Percentiles rank a stretch among this genome's conserved stretches.
These are phyloP conservation scores for Bipolaris zeicola DNA, from an alignment of 2,329 filamentous ascomycete species.

Conservation along the genomic window DNA sequence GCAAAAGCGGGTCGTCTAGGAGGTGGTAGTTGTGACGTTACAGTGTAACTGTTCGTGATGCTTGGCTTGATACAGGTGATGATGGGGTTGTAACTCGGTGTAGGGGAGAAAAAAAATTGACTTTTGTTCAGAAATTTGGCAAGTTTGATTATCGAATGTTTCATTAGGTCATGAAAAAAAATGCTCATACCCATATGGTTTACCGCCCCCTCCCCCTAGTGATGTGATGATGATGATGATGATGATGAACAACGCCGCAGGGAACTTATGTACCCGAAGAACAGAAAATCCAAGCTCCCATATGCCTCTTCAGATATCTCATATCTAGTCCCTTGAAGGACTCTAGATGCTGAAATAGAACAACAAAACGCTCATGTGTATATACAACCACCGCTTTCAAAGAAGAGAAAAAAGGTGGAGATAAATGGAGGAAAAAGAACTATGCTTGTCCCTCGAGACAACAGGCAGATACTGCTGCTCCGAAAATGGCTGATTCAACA, in stretches of 20 bases:
- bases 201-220: neutral
- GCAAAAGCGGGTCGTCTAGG: too few species aligned
- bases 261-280: neutral
- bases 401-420: slow-evolving; percentile 18
- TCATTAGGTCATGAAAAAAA: slow-evolving; percentile 8
- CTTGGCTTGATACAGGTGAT: too few species aligned
- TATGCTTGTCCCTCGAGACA: slow-evolving; percentile 42
- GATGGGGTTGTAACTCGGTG: too few species aligned
- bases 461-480: slow-evolving; percentile 70
- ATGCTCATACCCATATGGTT: neutral
- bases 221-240: too few species aligned
- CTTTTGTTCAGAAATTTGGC: too few species aligned
- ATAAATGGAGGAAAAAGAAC: neutral
- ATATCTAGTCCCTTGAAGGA: neutral
- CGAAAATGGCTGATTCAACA: slow-evolving; percentile 74
- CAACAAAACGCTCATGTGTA: slow-evolving; percentile 5
- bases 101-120: too few species aligned
- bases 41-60: too few species aligned
- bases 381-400: slow-evolving; percentile 14
- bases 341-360: slow-evolving; percentile 6
- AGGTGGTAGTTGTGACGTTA: too few species aligned
- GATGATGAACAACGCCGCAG: neutral
- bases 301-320: slow-evolving; percentile 13
- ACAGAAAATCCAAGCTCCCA: slow-evolving; percentile 11
- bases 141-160: neutral